phyloP scores from a whole-genome alignment of 2,329 filamentous ascomycete species.

The Colletotrichum sp. region DNA sequence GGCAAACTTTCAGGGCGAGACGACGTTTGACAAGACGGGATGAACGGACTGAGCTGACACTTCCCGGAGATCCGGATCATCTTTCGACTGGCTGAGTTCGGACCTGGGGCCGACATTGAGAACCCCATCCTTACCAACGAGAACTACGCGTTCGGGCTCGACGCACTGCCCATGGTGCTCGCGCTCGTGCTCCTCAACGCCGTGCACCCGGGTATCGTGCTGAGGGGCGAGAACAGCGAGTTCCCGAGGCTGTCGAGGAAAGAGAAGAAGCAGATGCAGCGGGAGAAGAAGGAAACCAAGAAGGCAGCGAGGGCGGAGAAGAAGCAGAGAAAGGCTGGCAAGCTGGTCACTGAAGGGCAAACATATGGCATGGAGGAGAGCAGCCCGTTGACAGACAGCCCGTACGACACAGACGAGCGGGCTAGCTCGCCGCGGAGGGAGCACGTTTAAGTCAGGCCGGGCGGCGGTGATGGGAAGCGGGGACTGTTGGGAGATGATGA shows the following conservation, averaged over 20 bases:
- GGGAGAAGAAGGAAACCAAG: constrained; percentile 35
- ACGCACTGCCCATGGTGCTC: constrained; percentile 62
- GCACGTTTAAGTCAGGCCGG: not conserved
- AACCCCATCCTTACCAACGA: constrained; percentile 56
- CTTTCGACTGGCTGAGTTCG: constrained; percentile 64
- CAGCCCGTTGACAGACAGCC: not conserved
- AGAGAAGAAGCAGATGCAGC: constrained; percentile 48
- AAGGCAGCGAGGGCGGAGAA: not conserved
- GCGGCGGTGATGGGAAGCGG: not conserved
- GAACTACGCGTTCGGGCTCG: constrained; percentile 54
- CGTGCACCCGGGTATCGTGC: constrained; percentile 53
- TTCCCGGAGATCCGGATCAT: constrained; percentile 56
- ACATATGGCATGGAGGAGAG: not conserved
- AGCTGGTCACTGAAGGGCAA: not conserved
- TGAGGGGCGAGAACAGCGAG: constrained; percentile 49
- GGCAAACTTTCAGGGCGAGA: not conserved
- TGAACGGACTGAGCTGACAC: constrained; percentile 17
- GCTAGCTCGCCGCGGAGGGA: not conserved
- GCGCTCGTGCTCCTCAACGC: constrained; percentile 45
- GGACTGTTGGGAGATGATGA: not conserved
- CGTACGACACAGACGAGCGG: not conserved
- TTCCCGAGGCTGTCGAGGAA: constrained; percentile 45
- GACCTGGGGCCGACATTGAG: constrained; percentile 43
- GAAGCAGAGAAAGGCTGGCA: not conserved
- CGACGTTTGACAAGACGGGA: constrained; percentile 3